Evolutionary conservation across 2,329 filamentous ascomycete species (phyloP), one percentile per base, ranked within the genome.

Genomic region (Hypoxylon sp.): DNA sequence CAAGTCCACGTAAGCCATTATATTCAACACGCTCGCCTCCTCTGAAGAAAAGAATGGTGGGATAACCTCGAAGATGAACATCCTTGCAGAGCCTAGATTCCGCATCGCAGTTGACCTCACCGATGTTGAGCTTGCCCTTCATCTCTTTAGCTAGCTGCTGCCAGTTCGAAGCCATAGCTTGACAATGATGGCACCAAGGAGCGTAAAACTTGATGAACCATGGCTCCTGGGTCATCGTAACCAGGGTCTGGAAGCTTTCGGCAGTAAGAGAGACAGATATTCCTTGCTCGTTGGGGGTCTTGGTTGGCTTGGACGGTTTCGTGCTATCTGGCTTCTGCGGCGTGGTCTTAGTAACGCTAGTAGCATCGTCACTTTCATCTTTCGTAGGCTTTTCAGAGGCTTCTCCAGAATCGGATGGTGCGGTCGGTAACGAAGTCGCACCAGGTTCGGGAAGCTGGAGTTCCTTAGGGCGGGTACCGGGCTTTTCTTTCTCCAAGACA

Each of bases 171-270:
- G 92, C 93, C 86, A 99, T 89, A 38, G 93, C 93, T 81, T 97
- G 93, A 80, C 97, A 99, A 81, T 99, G 96, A 73, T 90, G 89
- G 79, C 96, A 99, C 96, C 95, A 98, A 5, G 96, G 97, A 17
- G 93, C 94, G 79, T 98, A 98, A 79, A 99, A 98, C 80, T 99
- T 99, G 85, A 99, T 90, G 77, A 99, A 98, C 96, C 96, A 99
- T 5, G 94, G 91, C 69, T 98, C 94, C 70, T 92, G 89, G 0
- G 93, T 94, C 78, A 90, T 92, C 2, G 93, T 97, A 50, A 99
- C 94, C 38, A 91, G 84, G 63, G 88, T 89, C 78, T 97, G 91
- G 82, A 99, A 99, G 69, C 85, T 93, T 77, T 98, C 94, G 0
- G 92, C 90, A 1, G 90, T 94, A 57, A 99, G 85, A 5, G 90